Evolutionary conservation across 768 basidiomycete genomes (phyloP).

Genomic region (Cystobasidium tubakii): DNA sequence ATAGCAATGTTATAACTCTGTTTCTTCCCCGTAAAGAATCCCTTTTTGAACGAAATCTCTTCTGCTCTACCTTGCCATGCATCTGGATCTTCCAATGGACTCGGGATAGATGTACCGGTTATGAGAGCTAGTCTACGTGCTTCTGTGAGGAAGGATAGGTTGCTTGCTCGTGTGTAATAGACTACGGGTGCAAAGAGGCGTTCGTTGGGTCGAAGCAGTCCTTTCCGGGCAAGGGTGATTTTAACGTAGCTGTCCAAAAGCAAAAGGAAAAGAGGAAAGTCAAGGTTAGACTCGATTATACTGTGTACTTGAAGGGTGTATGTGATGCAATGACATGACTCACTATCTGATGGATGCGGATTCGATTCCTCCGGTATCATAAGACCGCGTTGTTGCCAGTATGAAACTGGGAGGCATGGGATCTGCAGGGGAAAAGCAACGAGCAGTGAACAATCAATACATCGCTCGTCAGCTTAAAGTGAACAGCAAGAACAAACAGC

Average conservation of each 20-base stretch:
- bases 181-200: constrained; percentile 35
- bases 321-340: neutral
- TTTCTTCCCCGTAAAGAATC: constrained; percentile 27
- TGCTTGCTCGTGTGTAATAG: constrained; percentile 32
- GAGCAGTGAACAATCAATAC: too few relatives aligned
- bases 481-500: too few relatives aligned
- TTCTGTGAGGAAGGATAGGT: neutral
- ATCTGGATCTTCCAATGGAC: constrained; percentile 26
- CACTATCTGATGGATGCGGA: constrained; percentile 23
- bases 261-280: too few relatives aligned
- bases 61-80: constrained; percentile 29
- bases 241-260: constrained; percentile 30
- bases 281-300: too few relatives aligned
- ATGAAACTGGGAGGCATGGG: constrained; percentile 32
- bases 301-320: too few relatives aligned
- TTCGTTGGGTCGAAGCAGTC: constrained; percentile 34
- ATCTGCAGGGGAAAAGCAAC: too few relatives aligned
- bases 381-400: neutral
- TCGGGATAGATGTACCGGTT: neutral
- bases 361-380: constrained; percentile 14
- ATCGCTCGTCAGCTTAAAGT: too few relatives aligned
- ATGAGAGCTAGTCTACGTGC: constrained; percentile 6
- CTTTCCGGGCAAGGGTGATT: constrained; percentile 34
- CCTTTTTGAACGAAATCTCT: constrained; percentile 3
- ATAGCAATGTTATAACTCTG: constrained; percentile 2